Percentiles rank a stretch among this genome's conserved stretches.
phyloP scores from a whole-genome alignment of 1,139 yeast genomes.

The Diutina ranongensis region DNA sequence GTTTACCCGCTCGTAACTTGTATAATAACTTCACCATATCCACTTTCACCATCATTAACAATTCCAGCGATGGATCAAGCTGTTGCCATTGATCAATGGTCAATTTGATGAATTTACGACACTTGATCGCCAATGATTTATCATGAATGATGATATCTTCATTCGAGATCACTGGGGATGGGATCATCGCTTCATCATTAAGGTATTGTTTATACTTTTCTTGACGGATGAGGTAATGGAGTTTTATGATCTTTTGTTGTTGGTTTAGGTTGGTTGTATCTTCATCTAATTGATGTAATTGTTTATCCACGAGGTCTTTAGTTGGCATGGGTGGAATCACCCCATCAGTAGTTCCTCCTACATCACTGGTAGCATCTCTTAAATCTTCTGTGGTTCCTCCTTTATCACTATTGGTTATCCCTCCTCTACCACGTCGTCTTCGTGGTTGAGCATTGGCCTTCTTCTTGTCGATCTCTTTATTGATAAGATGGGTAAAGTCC shows the following conservation, averaged over 20 bases:
- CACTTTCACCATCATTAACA: slow-evolving; percentile 44
- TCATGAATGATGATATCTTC: slow-evolving; percentile 24
- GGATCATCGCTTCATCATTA: background rate
- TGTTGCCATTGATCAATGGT: slow-evolving; percentile 36
- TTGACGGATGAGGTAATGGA: slow-evolving; percentile 13
- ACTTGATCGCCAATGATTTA: slow-evolving; percentile 25
- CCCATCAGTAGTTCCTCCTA: too few species aligned
- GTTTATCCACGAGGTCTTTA: slow-evolving; percentile 13
- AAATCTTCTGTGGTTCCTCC: too few species aligned
- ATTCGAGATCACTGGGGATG: slow-evolving; percentile 16
- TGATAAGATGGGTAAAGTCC: slow-evolving; percentile 24
- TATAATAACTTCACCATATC: slow-evolving; percentile 52
- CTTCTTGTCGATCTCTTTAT: slow-evolving; percentile 17
- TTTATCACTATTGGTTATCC: too few species aligned
- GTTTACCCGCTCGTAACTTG: slow-evolving; percentile 36
- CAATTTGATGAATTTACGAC: slow-evolving; percentile 39
- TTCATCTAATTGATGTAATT: slow-evolving; percentile 10
- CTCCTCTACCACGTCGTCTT: slow-evolving; percentile 6
- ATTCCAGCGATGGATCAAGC: slow-evolving; percentile 6
- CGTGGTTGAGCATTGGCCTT: slow-evolving; percentile 4
- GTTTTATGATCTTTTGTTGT: slow-evolving; percentile 17
- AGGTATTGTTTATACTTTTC: slow-evolving; percentile 9
- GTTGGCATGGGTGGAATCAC: too few species aligned
- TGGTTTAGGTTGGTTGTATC: slow-evolving; percentile 14
- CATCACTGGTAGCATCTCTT: too few species aligned